phyloP scores from a whole-genome alignment of 805 yeast genomes.

The Schizosaccharomyces pombe region DNA sequence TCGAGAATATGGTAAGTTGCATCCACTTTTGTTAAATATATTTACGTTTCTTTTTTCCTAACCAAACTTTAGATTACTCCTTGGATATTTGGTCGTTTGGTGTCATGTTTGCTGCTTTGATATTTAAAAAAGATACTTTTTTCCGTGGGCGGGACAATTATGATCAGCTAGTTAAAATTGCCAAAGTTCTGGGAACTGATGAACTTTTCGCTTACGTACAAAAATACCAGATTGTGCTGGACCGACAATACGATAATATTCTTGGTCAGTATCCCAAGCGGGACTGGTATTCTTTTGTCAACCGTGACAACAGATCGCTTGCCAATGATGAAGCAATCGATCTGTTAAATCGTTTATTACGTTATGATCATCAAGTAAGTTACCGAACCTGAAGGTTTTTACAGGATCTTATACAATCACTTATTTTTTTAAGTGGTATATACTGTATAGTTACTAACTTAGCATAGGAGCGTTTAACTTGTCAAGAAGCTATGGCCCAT shows the following conservation, averaged over 20 bases:
- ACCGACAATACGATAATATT: conserved; percentile 54
- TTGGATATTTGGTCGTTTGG: conserved; percentile 88
- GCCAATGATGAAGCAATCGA: conserved; percentile 54
- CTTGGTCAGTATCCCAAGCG: conserved; percentile 49
- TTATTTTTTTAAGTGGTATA: background rate
- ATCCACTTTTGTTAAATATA: background rate
- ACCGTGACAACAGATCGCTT: conserved; percentile 41
- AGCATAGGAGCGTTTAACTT: conserved; percentile 67
- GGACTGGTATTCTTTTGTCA: conserved; percentile 70
- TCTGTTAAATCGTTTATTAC: conserved; percentile 51
- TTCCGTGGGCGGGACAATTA: conserved; percentile 79
- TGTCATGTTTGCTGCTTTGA: conserved; percentile 73
- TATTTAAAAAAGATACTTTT: conserved; percentile 76
- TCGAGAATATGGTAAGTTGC: conserved; percentile 33
- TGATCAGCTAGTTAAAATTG: conserved; percentile 77
- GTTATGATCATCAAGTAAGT: conserved; percentile 83
- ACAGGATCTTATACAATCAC: background rate
- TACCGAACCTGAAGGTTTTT: no score
- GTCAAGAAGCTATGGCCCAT: conserved; percentile 69
- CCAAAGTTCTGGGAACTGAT: conserved; percentile 68
- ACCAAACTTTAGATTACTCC: conserved; percentile 42
- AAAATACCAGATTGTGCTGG: conserved; percentile 48
- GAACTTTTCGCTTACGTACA: conserved; percentile 42
- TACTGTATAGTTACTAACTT: background rate
- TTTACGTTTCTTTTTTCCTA: background rate